phyloP scores from a whole-genome alignment of 108 stramenopile genomes.

The Schizochytrium sp. region DNA sequence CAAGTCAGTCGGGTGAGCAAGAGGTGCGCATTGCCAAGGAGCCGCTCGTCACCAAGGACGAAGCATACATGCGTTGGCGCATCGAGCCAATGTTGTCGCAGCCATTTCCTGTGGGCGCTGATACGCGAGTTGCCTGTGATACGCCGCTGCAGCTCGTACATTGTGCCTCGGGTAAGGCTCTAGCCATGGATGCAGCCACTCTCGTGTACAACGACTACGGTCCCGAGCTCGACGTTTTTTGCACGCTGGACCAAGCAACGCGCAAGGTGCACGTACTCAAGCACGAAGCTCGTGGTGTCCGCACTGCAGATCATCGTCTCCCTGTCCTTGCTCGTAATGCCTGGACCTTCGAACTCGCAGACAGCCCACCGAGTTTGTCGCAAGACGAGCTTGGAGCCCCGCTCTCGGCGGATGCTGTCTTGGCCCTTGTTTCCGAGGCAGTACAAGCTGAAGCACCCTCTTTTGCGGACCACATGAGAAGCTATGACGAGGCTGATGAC shows the following conservation, averaged over 20 bases:
- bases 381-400: background rate
- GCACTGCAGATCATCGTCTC: background rate
- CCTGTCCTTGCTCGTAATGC: background rate
- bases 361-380: background rate
- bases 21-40: background rate
- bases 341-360: background rate
- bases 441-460: too few species aligned
- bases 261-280: background rate
- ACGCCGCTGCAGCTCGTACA: background rate
- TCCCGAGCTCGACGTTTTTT: background rate
- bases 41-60: background rate
- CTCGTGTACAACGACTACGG: slow-evolving; percentile 6
- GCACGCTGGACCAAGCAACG: background rate
- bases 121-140: background rate
- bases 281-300: background rate
- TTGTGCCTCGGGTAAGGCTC: background rate
- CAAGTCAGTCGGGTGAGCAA: background rate
- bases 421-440: background rate
- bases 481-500: background rate
- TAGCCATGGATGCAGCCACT: background rate
- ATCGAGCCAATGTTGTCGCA: background rate
- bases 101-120: background rate
- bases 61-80: background rate
- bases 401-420: background rate
- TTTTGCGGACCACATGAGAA: background rate